Base-by-base conservation (phyloP, 148 eudicot species). In the Cornus controversa region DNA sequence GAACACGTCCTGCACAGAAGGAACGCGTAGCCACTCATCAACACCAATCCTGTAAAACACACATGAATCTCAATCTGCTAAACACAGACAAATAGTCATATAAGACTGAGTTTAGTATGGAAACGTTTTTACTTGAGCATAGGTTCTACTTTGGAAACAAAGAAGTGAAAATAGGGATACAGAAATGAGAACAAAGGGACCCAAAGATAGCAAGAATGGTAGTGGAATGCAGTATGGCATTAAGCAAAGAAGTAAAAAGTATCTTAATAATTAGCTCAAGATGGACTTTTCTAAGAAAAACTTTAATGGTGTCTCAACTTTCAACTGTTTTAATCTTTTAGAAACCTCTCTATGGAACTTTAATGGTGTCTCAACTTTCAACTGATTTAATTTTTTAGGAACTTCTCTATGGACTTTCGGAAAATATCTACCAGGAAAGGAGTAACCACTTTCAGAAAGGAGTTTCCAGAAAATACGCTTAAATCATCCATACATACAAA, bases 21-120 rank as follows among this genome's bases (percentile, higher is more conserved):
- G 97, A 62, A 93, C 89, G 8, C 94, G 90, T 73, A 93, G 86
- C 98, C 98, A 96, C 70, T 93, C 97, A 80, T 96, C 99, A 62
- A 93, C 79, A 8, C 98, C 99, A 76, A 96, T 87, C 91, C 99
- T 96, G 83, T 23, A 58, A 40, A 80, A 72, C 65, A 79, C 27
- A 29, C 62, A 47, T 28, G 8, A 67, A 67, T 13, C 15, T 36
- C 26, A 15, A 31, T 75, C 34, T 29, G 40, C 37, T 25, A 69
- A 77, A 67, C 60, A 54, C 28, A 28, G 74, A 53, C 10, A 75
- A 50, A 74, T 60, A 1, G 11, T 18, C 1, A 22, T 60, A 60
- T 20, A 60, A 60, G 25, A n/a, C 18, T n/a, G n/a, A 0, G 5
- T 15, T 25, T 50, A 16, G 18, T 1, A 50, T 50, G 57, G 20